A percentile compares a stretch with the other conserved stretches of the same genome.
Conservation (phyloP, 805 yeast species). For the Metschnikowia shivogae region DNA sequence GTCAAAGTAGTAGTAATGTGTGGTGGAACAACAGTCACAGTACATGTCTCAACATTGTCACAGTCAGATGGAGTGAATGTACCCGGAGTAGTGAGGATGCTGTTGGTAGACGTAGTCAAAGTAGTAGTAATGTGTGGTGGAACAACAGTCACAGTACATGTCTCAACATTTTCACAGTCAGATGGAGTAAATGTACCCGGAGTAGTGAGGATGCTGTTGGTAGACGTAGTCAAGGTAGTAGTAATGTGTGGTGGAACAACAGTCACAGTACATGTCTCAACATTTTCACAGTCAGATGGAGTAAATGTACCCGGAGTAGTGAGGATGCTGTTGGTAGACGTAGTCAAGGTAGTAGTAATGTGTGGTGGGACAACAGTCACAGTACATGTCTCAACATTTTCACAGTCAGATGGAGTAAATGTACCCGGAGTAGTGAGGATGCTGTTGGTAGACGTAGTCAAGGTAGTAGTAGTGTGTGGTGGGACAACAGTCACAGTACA, state of each 20-base stretch:
- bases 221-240: neutral
- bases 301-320: neutral
- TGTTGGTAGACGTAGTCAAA: neutral
- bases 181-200: neutral
- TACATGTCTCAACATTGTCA: neutral
- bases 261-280: neutral
- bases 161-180: neutral
- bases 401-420: neutral
- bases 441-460: neutral
- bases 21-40: constrained; percentile 9
- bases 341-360: neutral
- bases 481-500: constrained; percentile 17
- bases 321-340: neutral
- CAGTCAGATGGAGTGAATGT: neutral
- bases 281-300: neutral
- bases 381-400: neutral
- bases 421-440: neutral
- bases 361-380: constrained; percentile 2
- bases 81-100: neutral
- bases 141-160: constrained; percentile 6
- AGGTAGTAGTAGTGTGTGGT: constrained; percentile 4
- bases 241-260: constrained; percentile 2
- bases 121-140: constrained; percentile 8
- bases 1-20: no score
- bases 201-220: neutral